These are phyloP conservation scores for Eimeria nieschulzi DNA, from an alignment of 169 alveolate genomes.

Conservation along the genomic window DNA sequence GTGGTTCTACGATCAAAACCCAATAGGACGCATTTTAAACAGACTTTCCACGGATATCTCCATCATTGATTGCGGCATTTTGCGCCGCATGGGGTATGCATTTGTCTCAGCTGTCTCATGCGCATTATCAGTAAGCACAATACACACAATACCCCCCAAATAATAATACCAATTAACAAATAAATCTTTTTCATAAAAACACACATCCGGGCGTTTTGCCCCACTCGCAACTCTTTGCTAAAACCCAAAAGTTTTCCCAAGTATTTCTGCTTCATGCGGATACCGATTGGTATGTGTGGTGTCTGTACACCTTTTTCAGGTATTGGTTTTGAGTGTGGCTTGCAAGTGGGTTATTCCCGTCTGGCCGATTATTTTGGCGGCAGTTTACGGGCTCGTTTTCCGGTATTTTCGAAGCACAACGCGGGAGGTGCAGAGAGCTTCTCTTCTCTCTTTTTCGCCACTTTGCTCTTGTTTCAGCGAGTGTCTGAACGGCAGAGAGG, in stretches of 20 bases:
- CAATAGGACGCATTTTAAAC: constrained; percentile 82
- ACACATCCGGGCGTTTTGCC: background rate
- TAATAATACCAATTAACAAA: background rate
- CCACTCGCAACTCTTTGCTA: background rate
- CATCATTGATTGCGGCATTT: constrained; percentile 78
- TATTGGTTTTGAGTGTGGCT: constrained; percentile 69
- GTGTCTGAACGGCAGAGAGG: constrained; percentile 22
- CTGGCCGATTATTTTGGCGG: constrained; percentile 76
- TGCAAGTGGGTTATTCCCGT: constrained; percentile 71
- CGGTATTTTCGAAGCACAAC: constrained; percentile 78
- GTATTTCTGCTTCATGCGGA: background rate
- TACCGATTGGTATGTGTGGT: background rate
- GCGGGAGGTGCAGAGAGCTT: constrained; percentile 80
- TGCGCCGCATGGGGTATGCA: constrained; percentile 75
- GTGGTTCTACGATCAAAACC: constrained; percentile 82
- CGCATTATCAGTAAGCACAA: constrained; percentile 38
- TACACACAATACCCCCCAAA: background rate
- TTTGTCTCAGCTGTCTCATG: constrained; percentile 75
- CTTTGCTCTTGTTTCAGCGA: constrained; percentile 68
- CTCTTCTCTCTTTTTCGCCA: constrained; percentile 69
- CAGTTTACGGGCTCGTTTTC: constrained; percentile 75
- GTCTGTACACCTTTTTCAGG: constrained; percentile 56
- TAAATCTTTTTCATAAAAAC: too few relatives aligned
- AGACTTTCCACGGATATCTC: constrained; percentile 82
- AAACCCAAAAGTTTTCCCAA: too few relatives aligned